Conservation (phyloP, 805 yeast genomes). For the Vanderwaltozyma verrucispora region DNA sequence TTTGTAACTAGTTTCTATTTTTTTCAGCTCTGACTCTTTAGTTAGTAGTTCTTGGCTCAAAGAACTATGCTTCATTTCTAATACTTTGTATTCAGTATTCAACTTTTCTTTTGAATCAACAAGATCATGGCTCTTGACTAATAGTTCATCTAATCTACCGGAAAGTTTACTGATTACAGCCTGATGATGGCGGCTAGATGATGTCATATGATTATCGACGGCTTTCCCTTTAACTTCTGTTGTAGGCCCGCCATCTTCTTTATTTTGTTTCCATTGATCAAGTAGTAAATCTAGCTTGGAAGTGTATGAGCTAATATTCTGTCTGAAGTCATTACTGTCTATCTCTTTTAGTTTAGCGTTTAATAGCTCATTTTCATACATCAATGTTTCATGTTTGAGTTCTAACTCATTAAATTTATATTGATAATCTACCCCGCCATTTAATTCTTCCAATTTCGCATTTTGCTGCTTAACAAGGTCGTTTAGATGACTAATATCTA, state of each 20-base stretch:
- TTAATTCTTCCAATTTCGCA: slow-evolving; percentile 35
- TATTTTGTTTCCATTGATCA: slow-evolving; percentile 16
- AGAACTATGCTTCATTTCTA: slow-evolving; percentile 23
- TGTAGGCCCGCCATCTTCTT: slow-evolving; percentile 1
- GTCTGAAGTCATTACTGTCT: slow-evolving; percentile 25
- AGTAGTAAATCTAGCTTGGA: slow-evolving; percentile 22
- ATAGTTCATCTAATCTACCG: slow-evolving; percentile 45
- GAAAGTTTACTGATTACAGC: slow-evolving; percentile 36
- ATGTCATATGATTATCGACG: slow-evolving; percentile 2
- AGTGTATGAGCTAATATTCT: slow-evolving; percentile 20
- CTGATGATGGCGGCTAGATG: slow-evolving; percentile 13
- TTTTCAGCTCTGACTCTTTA: slow-evolving; percentile 29
- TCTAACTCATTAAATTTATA: slow-evolving; percentile 40
- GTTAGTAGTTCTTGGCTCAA: slow-evolving; percentile 16
- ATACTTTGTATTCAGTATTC: slow-evolving; percentile 23
- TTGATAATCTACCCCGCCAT: slow-evolving; percentile 26
- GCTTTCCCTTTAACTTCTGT: neutral
- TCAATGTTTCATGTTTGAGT: slow-evolving; percentile 34
- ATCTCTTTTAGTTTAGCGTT: slow-evolving; percentile 30
- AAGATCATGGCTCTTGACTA: slow-evolving; percentile 37
- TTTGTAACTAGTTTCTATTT: slow-evolving; percentile 55
- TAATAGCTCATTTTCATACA: slow-evolving; percentile 34
- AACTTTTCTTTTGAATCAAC: slow-evolving; percentile 28
- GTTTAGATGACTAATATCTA: slow-evolving; percentile 44
- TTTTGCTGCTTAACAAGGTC: slow-evolving; percentile 45